Evolutionary conservation across 75 land plant species (phyloP).

Genomic region (Pseudotsuga menziesii): DNA sequence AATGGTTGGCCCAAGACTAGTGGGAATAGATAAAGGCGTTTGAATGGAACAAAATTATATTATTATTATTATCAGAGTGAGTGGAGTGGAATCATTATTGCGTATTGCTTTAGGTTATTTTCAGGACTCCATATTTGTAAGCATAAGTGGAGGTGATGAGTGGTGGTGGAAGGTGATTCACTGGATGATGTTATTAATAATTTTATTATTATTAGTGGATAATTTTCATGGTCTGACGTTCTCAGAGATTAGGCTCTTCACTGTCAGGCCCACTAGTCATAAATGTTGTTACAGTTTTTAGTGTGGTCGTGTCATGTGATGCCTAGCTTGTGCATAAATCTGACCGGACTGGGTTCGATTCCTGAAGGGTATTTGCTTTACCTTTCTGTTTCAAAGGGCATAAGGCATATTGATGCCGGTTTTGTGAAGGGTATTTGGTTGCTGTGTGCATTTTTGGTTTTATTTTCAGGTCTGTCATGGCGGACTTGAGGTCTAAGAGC

Average conservation of each 20-base stretch:
- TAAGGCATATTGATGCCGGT: neutral
- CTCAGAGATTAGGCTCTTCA: neutral
- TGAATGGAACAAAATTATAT: too few relatives aligned
- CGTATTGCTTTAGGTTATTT: too few relatives aligned
- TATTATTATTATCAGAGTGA: too few relatives aligned
- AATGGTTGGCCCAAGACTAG: too few relatives aligned
- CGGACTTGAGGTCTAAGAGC: neutral
- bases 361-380: neutral
- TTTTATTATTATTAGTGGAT: too few relatives aligned
- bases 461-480: constrained; percentile 11
- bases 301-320: neutral
- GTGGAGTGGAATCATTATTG: too few relatives aligned
- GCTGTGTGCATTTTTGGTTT: neutral
- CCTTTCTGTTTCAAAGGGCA: neutral
- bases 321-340: neutral
- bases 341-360: neutral
- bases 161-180: too few relatives aligned
- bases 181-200: too few relatives aligned
- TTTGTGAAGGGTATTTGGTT: neutral
- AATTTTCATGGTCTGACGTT: neutral
- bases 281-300: neutral
- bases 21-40: too few relatives aligned
- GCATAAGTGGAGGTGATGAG: too few relatives aligned
- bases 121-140: too few relatives aligned
- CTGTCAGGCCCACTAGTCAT: neutral